Evolutionary conservation across 1,284 basidiomycete species (phyloP).

Genomic region (Phenoliferia sp.): DNA sequence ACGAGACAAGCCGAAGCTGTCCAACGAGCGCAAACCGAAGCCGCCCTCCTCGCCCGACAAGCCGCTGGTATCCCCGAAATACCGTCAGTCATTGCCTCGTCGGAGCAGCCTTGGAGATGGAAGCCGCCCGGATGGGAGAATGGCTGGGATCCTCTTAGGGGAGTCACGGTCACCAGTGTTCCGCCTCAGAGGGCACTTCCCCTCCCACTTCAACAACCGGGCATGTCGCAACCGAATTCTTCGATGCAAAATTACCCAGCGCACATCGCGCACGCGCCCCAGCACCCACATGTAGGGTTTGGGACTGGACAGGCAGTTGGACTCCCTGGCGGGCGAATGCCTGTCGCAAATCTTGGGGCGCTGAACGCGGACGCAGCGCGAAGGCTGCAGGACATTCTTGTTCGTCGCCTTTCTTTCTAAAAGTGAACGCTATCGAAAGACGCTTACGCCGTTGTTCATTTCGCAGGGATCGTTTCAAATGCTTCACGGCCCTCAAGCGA

Average conservation of each 20-base stretch:
- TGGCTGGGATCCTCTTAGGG: too few species aligned
- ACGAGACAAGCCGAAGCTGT: background rate
- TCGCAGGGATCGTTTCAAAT: too few species aligned
- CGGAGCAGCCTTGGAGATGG: background rate
- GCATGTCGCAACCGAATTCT: too few species aligned
- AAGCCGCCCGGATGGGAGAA: background rate
- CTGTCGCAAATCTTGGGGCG: background rate
- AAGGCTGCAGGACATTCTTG: background rate
- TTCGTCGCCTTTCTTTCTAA: background rate
- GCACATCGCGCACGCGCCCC: too few species aligned
- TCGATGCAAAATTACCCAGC: too few species aligned
- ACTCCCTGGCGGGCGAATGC: background rate
- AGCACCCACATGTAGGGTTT: too few species aligned
- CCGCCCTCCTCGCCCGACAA: background rate
- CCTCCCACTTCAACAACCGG: background rate
- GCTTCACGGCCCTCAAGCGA: too few species aligned
- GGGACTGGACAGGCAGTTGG: background rate
- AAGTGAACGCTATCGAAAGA: too few species aligned
- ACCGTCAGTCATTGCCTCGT: too few species aligned
- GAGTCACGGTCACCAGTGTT: too few species aligned
- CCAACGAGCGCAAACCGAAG: background rate
- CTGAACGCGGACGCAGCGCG: background rate
- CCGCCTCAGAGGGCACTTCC: background rate
- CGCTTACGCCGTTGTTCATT: too few species aligned
- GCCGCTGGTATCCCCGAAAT: background rate